Evolutionary conservation across 1,139 yeast species (phyloP).

Genomic region (Saccharomyces uvarum): DNA sequence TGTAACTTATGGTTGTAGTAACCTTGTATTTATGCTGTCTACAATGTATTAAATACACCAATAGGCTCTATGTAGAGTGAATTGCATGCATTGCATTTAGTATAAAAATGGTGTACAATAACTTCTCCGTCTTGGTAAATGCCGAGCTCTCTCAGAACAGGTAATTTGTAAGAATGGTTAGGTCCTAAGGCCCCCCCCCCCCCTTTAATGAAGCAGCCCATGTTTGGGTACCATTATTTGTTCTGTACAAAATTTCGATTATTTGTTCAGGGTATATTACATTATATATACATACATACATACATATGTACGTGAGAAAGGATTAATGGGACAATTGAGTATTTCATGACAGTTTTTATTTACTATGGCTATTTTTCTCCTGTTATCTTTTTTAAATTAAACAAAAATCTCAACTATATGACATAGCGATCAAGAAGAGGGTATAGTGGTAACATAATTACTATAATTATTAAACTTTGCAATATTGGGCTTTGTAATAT

Average conservation of each 20-base stretch:
- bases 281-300: neutral
- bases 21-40: no score
- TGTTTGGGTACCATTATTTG: neutral
- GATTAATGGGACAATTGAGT: neutral
- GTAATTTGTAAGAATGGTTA: neutral
- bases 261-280: neutral
- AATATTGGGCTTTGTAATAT: neutral
- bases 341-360: neutral
- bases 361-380: neutral
- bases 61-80: no score
- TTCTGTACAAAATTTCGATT: neutral
- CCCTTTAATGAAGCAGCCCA: neutral
- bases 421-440: neutral
- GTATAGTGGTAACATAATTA: neutral
- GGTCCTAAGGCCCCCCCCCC: no score
- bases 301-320: neutral
- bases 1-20: no score
- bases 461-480: neutral
- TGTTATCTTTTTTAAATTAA: neutral
- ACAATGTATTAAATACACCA: no score
- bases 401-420: neutral
- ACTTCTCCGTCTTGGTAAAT: neutral
- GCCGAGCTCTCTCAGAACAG: neutral
- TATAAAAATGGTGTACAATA: neutral
- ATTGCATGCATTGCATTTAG: neutral